A percentile compares a stretch with the other conserved stretches of the same genome.
Evolutionary conservation across 2,329 filamentous ascomycete genomes (phyloP).

Genomic region (Penicillium olsonii): DNA sequence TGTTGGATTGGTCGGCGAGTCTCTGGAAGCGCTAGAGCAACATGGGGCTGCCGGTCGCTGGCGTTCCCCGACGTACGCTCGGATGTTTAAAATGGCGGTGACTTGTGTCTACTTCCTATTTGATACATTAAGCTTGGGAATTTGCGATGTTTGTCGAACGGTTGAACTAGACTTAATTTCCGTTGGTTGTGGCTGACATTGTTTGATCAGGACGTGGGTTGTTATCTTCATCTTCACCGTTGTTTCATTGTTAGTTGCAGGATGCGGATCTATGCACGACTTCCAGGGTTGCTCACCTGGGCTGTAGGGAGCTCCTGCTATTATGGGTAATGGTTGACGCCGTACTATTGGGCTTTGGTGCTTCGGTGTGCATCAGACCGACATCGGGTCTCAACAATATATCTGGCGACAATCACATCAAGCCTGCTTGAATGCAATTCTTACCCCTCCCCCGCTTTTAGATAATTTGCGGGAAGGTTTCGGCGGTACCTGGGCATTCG

Average conservation of each 20-base stretch:
- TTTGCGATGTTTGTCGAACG: not conserved
- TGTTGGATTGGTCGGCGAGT: not conserved
- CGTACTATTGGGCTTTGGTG: not conserved
- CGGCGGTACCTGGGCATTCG: too few species aligned
- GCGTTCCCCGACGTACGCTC: conserved; percentile 1
- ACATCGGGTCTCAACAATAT: too few species aligned
- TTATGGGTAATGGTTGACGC: not conserved
- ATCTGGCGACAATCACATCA: too few species aligned
- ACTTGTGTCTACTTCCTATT: conserved; percentile 10
- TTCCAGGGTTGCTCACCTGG: too few species aligned
- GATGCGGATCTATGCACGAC: not conserved
- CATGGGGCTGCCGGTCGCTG: conserved; percentile 3
- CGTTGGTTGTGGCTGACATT: conserved; percentile 1
- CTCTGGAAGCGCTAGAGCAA: not conserved
- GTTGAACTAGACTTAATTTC: not conserved
- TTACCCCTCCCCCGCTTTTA: too few species aligned
- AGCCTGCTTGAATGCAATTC: too few species aligned
- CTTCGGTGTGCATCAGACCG: too few species aligned
- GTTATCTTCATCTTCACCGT: not conserved
- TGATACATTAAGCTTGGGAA: not conserved
- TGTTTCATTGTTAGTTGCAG: not conserved
- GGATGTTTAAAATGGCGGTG: conserved; percentile 8
- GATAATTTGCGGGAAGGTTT: too few species aligned
- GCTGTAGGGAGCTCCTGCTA: not conserved
- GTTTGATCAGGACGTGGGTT: not conserved